phyloP scores from a whole-genome alignment of 495 filamentous ascomycete species.

The Xanthoparmelia taractica region DNA sequence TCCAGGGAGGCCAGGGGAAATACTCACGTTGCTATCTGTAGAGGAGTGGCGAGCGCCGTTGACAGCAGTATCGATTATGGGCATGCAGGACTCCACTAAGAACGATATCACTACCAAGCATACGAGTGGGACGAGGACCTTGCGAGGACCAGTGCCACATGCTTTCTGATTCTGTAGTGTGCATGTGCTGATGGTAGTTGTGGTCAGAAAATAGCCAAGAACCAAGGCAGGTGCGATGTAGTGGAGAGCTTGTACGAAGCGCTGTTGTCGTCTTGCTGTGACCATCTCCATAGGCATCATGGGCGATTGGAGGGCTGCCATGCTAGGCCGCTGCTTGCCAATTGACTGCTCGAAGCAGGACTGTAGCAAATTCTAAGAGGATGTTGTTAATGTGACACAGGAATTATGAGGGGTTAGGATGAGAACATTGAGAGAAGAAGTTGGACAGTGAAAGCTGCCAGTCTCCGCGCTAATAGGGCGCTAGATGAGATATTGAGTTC shows the following conservation, averaged over 20 bases:
- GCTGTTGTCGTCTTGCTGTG: constrained; percentile 1
- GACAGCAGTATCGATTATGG: constrained; percentile 3
- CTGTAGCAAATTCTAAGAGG: not conserved
- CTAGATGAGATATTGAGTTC: not conserved
- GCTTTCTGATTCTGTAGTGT: constrained; percentile 45
- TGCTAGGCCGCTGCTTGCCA: not conserved
- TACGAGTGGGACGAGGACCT: constrained; percentile 42
- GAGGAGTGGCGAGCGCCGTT: constrained; percentile 8
- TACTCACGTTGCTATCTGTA: constrained; percentile 11
- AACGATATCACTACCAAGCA: constrained; percentile 42
- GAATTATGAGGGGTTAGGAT: not conserved
- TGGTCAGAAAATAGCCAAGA: constrained; percentile 48
- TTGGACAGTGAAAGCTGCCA: too few species aligned
- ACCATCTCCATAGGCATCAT: not conserved
- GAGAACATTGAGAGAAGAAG: not conserved
- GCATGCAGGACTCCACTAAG: constrained; percentile 18
- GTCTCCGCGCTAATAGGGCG: not conserved
- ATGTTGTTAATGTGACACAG: not conserved
- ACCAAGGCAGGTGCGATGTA: constrained; percentile 49
- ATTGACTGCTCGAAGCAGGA: not conserved
- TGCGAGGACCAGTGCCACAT: constrained; percentile 35
- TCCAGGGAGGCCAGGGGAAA: too few species aligned
- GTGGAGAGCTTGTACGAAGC: constrained; percentile 31
- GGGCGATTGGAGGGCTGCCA: not conserved
- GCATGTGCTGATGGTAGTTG: constrained; percentile 46